Evolutionary conservation across 2,329 filamentous ascomycete genomes (phyloP).

Genomic region (Fusarium luffae): DNA sequence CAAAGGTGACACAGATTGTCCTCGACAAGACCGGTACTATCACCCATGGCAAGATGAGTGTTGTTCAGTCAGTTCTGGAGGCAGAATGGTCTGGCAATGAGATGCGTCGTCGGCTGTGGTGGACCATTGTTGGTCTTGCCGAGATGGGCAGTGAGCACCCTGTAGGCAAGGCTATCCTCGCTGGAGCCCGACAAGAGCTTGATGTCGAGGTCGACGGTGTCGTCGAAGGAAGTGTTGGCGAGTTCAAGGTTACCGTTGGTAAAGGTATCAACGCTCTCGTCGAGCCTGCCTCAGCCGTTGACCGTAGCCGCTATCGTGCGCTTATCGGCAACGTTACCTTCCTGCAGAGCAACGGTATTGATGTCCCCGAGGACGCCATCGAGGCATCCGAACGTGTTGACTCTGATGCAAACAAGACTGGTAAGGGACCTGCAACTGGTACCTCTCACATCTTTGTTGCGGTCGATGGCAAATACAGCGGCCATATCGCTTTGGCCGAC

Average conservation of each 20-base stretch:
- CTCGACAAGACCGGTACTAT: constrained; percentile 97
- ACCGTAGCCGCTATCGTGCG: constrained; percentile 79
- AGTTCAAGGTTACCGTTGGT: constrained; percentile 86
- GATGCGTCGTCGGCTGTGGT: constrained; percentile 83
- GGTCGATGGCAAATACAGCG: constrained; percentile 83
- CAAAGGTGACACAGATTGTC: constrained; percentile 88
- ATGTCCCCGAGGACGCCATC: constrained; percentile 71
- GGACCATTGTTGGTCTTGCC: constrained; percentile 93
- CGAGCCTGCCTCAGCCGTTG: constrained; percentile 76
- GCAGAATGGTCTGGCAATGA: constrained; percentile 76
- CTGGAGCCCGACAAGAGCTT: constrained; percentile 79
- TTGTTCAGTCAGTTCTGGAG: constrained; percentile 76
- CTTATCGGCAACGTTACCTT: constrained; percentile 85
- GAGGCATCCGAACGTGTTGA: constrained; percentile 71
- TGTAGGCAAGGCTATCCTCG: constrained; percentile 87
- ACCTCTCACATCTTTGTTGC: constrained; percentile 93
- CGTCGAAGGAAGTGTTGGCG: constrained; percentile 84
- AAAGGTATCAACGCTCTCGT: constrained; percentile 86
- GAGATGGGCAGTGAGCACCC: constrained; percentile 97
- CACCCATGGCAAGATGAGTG: constrained; percentile 94
- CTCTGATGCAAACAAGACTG: constrained; percentile 52
- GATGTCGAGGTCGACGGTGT: constrained; percentile 76
- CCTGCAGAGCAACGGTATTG: constrained; percentile 76
- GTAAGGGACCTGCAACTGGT: constrained; percentile 65
- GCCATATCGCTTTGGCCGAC: constrained; percentile 85